Evolutionary conservation across 1,284 basidiomycete genomes (phyloP).

Genomic region (Ceratobasidium sp.): DNA sequence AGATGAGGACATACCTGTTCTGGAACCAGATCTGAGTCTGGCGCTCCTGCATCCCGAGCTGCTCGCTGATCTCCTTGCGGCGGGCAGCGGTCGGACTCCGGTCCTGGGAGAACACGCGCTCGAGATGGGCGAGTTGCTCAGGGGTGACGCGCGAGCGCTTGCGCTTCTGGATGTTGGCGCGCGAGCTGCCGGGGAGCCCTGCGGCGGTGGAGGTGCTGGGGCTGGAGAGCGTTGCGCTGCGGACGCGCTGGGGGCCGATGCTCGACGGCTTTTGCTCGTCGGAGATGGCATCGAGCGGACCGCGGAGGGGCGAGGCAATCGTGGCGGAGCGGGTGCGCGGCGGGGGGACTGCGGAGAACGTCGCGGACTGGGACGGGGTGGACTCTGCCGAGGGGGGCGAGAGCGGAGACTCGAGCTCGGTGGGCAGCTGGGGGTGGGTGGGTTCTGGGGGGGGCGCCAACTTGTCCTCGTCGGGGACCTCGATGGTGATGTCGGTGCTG

Average conservation of each 20-base stretch:
- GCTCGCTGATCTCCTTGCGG: constrained; percentile 73
- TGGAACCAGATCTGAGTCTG: constrained; percentile 90
- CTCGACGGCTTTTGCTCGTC: constrained; percentile 30
- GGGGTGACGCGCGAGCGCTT: constrained; percentile 79
- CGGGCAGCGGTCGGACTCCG: constrained; percentile 72
- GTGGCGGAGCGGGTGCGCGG: constrained; percentile 37
- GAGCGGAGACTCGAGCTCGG: constrained; percentile 41
- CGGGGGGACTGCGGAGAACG: constrained; percentile 29
- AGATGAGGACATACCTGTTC: constrained; percentile 63
- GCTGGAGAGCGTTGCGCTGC: constrained; percentile 30
- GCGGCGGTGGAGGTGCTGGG: constrained; percentile 26
- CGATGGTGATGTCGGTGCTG: constrained; percentile 42
- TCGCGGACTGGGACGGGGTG: constrained; percentile 38
- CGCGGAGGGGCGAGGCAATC: constrained; percentile 31
- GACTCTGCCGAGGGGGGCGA: constrained; percentile 40
- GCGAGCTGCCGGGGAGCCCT: constrained; percentile 3
- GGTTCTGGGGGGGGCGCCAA: constrained; percentile 37
- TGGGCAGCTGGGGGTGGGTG: constrained; percentile 38
- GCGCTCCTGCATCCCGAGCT: constrained; percentile 81
- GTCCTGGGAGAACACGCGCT: constrained; percentile 70
- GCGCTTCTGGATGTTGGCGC: constrained; percentile 55
- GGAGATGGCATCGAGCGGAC: neutral
- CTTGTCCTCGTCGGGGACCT: constrained; percentile 43
- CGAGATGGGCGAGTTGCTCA: constrained; percentile 74
- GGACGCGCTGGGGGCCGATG: constrained; percentile 35